Conservation (phyloP, 306 rosid species). For the Fragaria iinumae region DNA sequence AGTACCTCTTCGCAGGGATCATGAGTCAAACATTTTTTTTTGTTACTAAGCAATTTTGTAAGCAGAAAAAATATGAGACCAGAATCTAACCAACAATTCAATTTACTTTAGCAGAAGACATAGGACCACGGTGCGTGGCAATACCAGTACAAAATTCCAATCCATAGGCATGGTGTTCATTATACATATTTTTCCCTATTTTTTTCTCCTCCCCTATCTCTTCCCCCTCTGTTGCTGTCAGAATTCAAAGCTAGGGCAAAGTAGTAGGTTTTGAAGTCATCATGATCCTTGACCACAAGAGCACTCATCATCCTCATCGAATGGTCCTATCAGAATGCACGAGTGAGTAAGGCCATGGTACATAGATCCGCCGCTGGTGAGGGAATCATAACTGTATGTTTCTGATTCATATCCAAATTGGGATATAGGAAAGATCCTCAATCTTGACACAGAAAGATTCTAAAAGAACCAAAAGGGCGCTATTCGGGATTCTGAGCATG, state of each 20-base stretch:
- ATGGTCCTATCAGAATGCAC: slow-evolving; percentile 10
- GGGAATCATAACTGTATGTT: slow-evolving; percentile 6
- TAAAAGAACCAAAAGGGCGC: background rate
- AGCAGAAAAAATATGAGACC: background rate
- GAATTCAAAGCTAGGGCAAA: slow-evolving; percentile 6
- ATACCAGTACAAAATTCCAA: background rate
- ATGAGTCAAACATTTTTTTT: too few relatives aligned
- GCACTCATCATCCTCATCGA: background rate
- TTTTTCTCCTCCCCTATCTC: too few relatives aligned
- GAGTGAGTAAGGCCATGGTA: background rate
- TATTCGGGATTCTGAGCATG: background rate
- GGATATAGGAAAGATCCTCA: slow-evolving; percentile 10
- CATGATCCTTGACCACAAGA: background rate
- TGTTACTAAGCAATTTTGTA: too few relatives aligned
- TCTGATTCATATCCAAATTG: background rate
- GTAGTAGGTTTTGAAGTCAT: background rate
- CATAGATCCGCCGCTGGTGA: background rate
- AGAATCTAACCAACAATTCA: background rate
- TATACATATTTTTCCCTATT: too few relatives aligned
- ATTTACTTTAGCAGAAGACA: background rate
- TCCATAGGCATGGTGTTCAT: too few relatives aligned
- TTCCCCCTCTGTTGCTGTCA: background rate
- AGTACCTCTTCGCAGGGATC: too few relatives aligned
- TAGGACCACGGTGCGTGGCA: background rate
- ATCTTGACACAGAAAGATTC: background rate